Conservation (phyloP, 345 rosid genomes). For the Eucalyptus sp. region DNA sequence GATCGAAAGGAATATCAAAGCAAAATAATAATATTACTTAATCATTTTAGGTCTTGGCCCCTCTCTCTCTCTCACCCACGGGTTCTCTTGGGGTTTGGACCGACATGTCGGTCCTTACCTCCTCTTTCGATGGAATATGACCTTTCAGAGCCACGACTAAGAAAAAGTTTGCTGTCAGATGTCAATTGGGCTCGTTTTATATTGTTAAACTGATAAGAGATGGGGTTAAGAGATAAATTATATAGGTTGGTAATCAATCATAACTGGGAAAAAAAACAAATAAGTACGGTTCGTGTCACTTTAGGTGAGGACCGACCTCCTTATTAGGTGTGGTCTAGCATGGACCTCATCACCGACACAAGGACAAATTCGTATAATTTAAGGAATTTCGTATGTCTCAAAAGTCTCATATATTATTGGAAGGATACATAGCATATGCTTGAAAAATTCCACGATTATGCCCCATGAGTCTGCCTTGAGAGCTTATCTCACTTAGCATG, state of each 20-base stretch:
- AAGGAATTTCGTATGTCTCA: neutral
- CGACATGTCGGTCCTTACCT: neutral
- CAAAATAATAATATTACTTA: neutral
- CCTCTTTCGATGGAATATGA: neutral
- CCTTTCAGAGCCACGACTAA: neutral
- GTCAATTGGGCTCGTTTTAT: neutral
- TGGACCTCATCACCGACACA: neutral
- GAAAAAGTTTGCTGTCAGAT: neutral
- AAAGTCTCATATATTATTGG: neutral
- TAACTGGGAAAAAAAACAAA: neutral
- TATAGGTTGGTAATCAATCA: neutral
- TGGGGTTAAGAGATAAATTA: neutral
- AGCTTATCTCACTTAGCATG: neutral
- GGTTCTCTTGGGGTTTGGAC: neutral
- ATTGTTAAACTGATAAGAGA: neutral
- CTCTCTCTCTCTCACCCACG: neutral
- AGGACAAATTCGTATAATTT: neutral
- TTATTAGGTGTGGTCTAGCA: neutral
- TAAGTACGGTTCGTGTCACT: neutral
- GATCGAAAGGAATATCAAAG: neutral
- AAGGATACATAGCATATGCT: neutral
- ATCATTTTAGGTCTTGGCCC: neutral
- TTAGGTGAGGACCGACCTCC: neutral
- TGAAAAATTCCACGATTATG: neutral
- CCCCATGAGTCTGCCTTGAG: neutral